A percentile compares a stretch with the other conserved stretches of the same genome.
These are phyloP conservation scores for Cercospora sp. DNA, from an alignment of 2,329 filamentous ascomycete species.

Conservation along the genomic window DNA sequence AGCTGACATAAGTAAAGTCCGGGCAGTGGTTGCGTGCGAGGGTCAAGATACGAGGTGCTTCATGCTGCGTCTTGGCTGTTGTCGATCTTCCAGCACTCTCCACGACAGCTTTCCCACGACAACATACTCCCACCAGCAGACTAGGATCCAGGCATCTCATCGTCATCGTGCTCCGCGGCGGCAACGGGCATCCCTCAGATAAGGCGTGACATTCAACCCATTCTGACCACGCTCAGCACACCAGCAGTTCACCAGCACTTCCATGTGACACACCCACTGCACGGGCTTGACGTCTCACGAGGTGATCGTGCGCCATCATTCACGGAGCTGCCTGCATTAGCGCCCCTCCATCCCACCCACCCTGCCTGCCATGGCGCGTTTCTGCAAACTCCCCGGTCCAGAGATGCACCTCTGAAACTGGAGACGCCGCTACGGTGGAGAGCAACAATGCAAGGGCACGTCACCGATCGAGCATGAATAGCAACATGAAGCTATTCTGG, in stretches of 20 bases:
- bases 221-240: background rate
- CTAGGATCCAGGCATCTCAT: background rate
- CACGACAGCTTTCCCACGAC: background rate
- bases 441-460: conserved; percentile 10
- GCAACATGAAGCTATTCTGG: background rate
- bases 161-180: background rate
- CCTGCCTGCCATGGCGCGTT: background rate
- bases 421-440: background rate
- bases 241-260: background rate
- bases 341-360: background rate
- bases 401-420: conserved; percentile 2
- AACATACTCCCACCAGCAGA: background rate
- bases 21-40: background rate
- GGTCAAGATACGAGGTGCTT: background rate
- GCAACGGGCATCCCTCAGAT: conserved; percentile 1
- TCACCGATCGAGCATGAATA: background rate
- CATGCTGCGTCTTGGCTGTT: background rate
- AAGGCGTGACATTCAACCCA: background rate
- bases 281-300: background rate
- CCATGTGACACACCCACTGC: conserved; percentile 11
- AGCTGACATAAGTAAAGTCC: background rate
- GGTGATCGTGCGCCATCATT: background rate
- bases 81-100: background rate
- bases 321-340: conserved; percentile 7
- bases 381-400: background rate